Percentiles rank a stretch among this genome's conserved stretches.
Conservation (phyloP, 176 grass and related monocot species). For the Guadua angustifolia region DNA sequence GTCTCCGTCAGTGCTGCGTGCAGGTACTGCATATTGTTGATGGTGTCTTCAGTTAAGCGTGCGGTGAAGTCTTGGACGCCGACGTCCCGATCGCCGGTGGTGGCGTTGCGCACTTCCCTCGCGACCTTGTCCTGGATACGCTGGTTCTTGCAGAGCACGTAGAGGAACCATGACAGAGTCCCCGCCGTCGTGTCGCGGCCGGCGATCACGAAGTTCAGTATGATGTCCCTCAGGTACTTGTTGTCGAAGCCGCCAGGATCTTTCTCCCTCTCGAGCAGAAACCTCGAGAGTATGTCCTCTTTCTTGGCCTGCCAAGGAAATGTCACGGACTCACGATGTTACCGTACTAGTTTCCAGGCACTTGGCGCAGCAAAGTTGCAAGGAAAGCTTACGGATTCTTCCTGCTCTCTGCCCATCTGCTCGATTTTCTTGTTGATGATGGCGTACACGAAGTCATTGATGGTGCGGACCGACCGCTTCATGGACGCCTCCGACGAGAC, state of each 20-base stretch:
- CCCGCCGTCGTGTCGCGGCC: slow-evolving; percentile 75
- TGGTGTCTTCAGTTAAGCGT: slow-evolving; percentile 53
- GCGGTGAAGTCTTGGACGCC: slow-evolving; percentile 25
- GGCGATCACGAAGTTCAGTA: slow-evolving; percentile 74
- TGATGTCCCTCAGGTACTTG: slow-evolving; percentile 76
- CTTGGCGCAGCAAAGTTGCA: neutral
- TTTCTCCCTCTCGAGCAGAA: slow-evolving; percentile 58
- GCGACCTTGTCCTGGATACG: slow-evolving; percentile 52
- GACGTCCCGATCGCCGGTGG: slow-evolving; percentile 26
- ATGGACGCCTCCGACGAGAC: slow-evolving; percentile 65
- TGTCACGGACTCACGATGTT: neutral
- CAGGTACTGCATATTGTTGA: slow-evolving; percentile 73
- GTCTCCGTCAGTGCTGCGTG: slow-evolving; percentile 79
- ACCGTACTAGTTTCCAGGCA: neutral
- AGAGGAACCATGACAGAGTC: slow-evolving; percentile 71
- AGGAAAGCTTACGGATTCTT: slow-evolving; percentile 50
- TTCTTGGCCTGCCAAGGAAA: slow-evolving; percentile 50
- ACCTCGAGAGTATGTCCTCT: slow-evolving; percentile 76
- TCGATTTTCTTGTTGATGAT: slow-evolving; percentile 54
- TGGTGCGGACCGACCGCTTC: slow-evolving; percentile 56
- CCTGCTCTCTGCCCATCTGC: slow-evolving; percentile 44
- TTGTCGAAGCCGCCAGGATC: slow-evolving; percentile 49
- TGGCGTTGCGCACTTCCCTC: slow-evolving; percentile 48
- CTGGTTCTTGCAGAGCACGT: slow-evolving; percentile 51
- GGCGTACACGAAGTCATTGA: slow-evolving; percentile 67